These are phyloP conservation scores for Colletotrichum sp. DNA, from an alignment of 2,329 filamentous ascomycete genomes.

Conservation along the genomic window DNA sequence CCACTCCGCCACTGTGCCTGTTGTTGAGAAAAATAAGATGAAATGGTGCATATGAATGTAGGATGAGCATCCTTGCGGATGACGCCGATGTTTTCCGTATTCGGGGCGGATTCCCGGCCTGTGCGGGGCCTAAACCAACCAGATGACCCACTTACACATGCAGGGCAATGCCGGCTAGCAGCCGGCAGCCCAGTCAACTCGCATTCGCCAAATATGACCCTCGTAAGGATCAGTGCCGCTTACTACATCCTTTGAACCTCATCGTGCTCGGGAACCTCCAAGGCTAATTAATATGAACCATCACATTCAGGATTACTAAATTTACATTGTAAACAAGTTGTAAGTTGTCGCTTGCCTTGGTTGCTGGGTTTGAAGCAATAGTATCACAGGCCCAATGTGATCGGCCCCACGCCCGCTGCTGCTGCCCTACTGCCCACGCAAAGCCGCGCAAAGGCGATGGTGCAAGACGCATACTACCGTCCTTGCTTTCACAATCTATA, in stretches of 20 bases:
- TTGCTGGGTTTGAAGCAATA: neutral
- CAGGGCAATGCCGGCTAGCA: neutral
- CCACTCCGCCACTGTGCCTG: neutral
- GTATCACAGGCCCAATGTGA: too few species aligned
- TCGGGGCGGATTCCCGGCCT: neutral
- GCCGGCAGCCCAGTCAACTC: neutral
- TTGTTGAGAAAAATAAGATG: too few species aligned
- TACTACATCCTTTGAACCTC: neutral
- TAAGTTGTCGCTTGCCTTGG: neutral
- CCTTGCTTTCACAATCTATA: too few species aligned
- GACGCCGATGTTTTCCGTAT: neutral
- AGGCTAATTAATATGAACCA: neutral
- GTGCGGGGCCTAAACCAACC: neutral
- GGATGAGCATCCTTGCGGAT: neutral
- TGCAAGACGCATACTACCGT: too few species aligned
- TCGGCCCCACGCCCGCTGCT: too few species aligned
- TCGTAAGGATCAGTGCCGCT: neutral
- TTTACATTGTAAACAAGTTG: neutral
- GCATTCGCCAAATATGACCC: neutral
- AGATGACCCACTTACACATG: neutral
- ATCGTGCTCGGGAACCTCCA: neutral
- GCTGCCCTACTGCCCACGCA: too few species aligned
- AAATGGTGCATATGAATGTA: neutral
- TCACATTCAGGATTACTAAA: accelerated
- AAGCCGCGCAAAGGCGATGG: too few species aligned